Base-by-base conservation (phyloP, 2,329 filamentous ascomycete genomes). In the Fusarium papillatum region DNA sequence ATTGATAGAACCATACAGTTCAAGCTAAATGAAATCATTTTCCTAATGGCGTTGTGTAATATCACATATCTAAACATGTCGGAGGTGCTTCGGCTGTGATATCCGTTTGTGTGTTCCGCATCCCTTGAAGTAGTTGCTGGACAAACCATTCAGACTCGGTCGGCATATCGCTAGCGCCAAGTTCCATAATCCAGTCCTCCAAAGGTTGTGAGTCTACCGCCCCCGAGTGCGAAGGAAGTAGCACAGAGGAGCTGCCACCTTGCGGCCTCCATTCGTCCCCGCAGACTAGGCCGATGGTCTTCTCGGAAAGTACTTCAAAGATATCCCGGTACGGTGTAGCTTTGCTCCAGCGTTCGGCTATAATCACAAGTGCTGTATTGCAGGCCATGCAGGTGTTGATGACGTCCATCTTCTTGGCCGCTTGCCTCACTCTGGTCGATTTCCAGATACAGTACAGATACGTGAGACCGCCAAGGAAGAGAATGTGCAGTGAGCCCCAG, bases 331-430 rank as follows among this genome's bases (percentile, higher is more conserved):
- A 84, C 0, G 81, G 66, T 1, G 79, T 77, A 0, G 83, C 82
- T 24, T 78, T 64, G n/a, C 66, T 80, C 82, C 82, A 84, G 19
- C 82, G 68, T 63, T 84, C 81, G 6, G 83, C 82, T 13, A 84
- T 82, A 48, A 85, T 83, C 39, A 83, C 78, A 9, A 84, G 77
- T 2, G 82, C 80, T 2, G 78, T 83, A 31, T 76, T 82, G 71
- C 83, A 84, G 3, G 81, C 82, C 76, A 81, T 83, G 68, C 82
- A 84, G 0, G 82, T 84, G 24, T 75, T 81, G 53, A 80, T 77
- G 1, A 84, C 80, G n/a, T 76, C 74, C 70, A 70, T 75, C n/a
- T 53, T 73, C 17, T 71, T 64, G 6, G 65, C 64, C 2, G 55
- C 55, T 17, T 70, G 72, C 11, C 72, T 60, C 10, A 79, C 50